A percentile compares a stretch with the other conserved stretches of the same genome.
phyloP scores from a whole-genome alignment of 2,329 filamentous ascomycete genomes.

The Colletotrichum sp. region DNA sequence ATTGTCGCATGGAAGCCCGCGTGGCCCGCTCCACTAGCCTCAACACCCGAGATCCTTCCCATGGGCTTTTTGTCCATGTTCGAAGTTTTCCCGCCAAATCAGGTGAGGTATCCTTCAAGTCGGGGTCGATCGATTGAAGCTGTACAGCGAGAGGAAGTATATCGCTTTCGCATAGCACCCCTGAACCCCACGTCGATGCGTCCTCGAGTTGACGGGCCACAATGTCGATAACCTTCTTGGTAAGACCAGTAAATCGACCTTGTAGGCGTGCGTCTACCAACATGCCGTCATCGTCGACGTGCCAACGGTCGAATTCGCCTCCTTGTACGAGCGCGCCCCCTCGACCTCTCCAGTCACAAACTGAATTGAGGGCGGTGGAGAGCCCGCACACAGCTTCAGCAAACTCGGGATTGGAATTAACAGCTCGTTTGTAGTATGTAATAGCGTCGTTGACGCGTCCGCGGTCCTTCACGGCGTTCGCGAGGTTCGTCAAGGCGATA shows the following conservation, averaged over 20 bases:
- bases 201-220: slow-evolving; percentile 88
- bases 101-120: slow-evolving; percentile 35
- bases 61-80: slow-evolving; percentile 75
- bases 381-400: slow-evolving; percentile 96
- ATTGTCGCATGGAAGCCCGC: slow-evolving; percentile 78
- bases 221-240: slow-evolving; percentile 88
- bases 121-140: slow-evolving; percentile 44
- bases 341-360: slow-evolving; percentile 91
- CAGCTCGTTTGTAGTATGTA: slow-evolving; percentile 86
- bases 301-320: slow-evolving; percentile 86
- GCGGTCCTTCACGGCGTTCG: slow-evolving; percentile 97
- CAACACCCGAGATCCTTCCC: slow-evolving; percentile 88
- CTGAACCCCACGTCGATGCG: slow-evolving; percentile 84
- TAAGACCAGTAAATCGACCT: slow-evolving; percentile 75
- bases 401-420: slow-evolving; percentile 91
- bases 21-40: slow-evolving; percentile 84
- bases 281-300: slow-evolving; percentile 85
- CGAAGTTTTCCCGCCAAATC: slow-evolving; percentile 46
- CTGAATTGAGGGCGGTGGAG: slow-evolving; percentile 92
- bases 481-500: slow-evolving; percentile 93
- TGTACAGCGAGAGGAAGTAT: slow-evolving; percentile 57
- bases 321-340: slow-evolving; percentile 81
- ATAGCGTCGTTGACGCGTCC: slow-evolving; percentile 93
- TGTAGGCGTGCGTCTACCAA: slow-evolving; percentile 73
- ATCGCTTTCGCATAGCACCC: slow-evolving; percentile 64